Evolutionary conservation across 805 yeast genomes (phyloP), one percentile per base, ranked within the genome.

Genomic region (Sugiyamaella boreocaroliniensis): DNA sequence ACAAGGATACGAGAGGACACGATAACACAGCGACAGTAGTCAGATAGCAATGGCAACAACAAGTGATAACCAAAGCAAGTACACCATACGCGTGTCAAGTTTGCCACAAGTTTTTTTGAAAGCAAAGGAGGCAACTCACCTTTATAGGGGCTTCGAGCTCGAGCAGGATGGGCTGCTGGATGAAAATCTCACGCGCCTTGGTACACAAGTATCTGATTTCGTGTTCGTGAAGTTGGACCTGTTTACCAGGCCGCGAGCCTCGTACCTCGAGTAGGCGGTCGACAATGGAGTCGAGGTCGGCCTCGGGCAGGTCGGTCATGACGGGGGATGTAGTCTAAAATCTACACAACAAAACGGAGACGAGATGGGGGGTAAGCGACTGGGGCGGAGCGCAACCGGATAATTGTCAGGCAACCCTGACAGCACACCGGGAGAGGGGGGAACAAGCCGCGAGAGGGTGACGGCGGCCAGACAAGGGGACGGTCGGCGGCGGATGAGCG

Each of bases 211-310:
- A 92, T 67, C 96, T 84, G 70, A 92, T 93, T 75, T 93, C 98
- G 69, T 81, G 87, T 73, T 92, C 99, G 64, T 85, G 88, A 56
- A 92, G 77, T 60, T 89, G 89, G 46, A 92, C 99, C 69, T 89
- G 97, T 70, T 89, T 90, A 41, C 99, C 99, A 16, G 99, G 99
- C 71, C 97, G 84, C 56, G 97, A 89, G 58, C 98, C 99, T 72
- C 99, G 84, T 50, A 93, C 99, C 72, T 93, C 98, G 63, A 92
- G 78, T 66, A 92, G 80, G 78, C 98, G 83, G 75, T 92, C 98
- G 70, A 92, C 93, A 66, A 92, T 90, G 67, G 96, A 88, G 72
- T 92, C 99, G 66, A 92, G 86, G 69, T 93, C 98, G 50, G 95
- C 95, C 72, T 92, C 95, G 69, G 74, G 80, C 45, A 60, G 69